phyloP scores from a whole-genome alignment of 2,329 filamentous ascomycete species.

The Ustulina deusta region DNA sequence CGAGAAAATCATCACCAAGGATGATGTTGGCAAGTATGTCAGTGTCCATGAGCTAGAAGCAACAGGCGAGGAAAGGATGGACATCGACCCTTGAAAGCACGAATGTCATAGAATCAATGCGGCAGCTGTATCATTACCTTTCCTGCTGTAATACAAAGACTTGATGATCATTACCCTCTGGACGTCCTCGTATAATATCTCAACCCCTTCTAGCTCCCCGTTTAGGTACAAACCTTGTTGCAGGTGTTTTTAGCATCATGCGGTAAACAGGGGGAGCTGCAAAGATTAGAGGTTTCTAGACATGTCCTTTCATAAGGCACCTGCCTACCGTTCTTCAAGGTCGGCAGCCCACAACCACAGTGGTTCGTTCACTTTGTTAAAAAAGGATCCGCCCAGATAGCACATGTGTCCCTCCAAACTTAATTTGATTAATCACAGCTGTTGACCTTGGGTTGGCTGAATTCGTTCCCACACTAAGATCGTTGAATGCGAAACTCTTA shows the following conservation, averaged over 20 bases:
- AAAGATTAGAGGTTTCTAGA: background rate
- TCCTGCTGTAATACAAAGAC: conserved; percentile 40
- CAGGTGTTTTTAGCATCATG: background rate
- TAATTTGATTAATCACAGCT: background rate
- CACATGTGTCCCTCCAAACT: background rate
- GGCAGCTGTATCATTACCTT: conserved; percentile 40
- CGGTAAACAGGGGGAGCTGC: background rate
- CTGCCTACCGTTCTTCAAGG: background rate
- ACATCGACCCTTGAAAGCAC: conserved; percentile 69
- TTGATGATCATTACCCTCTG: conserved; percentile 14
- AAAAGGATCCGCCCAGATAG: background rate
- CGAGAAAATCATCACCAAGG: conserved; percentile 94
- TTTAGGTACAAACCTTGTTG: background rate
- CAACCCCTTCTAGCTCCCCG: background rate
- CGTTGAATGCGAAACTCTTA: background rate
- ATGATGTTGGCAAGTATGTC: conserved; percentile 93
- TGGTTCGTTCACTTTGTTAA: background rate
- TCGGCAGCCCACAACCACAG: background rate
- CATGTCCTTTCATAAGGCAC: background rate
- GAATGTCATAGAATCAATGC: conserved; percentile 17
- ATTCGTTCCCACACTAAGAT: background rate
- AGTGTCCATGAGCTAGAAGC: conserved; percentile 84
- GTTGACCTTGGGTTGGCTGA: background rate
- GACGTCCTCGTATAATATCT: background rate
- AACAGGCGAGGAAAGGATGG: conserved; percentile 76